Evolutionary conservation across 1,139 yeast species (phyloP).

Genomic region (Pichia sp.): DNA sequence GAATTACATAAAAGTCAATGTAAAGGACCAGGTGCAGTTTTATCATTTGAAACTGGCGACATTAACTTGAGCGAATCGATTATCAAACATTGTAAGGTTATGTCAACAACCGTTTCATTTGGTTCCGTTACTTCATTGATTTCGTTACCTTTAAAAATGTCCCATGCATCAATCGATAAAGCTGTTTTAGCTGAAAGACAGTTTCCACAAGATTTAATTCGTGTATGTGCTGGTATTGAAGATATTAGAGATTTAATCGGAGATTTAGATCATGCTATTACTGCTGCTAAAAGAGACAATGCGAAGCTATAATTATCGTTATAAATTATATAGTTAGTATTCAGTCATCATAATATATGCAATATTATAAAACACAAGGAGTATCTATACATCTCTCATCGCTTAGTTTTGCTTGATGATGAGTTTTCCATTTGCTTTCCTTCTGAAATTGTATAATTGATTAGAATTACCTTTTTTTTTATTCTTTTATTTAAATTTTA

Average conservation of each 20-base stretch:
- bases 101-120: conserved; percentile 87
- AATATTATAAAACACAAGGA: too few relatives aligned
- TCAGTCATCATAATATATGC: neutral
- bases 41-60: conserved; percentile 81
- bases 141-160: conserved; percentile 91
- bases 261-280: conserved; percentile 66
- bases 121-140: conserved; percentile 91
- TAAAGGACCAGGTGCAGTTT: conserved; percentile 83
- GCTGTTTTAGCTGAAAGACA: conserved; percentile 80
- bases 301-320: conserved; percentile 21
- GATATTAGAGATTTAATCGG: conserved; percentile 58
- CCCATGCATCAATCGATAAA: conserved; percentile 92
- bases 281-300: conserved; percentile 36
- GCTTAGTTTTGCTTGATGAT: too few relatives aligned
- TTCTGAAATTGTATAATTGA: too few relatives aligned
- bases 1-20: conserved; percentile 73
- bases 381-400: too few relatives aligned
- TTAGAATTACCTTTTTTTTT: neutral
- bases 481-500: neutral
- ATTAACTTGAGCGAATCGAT: conserved; percentile 61
- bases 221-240: conserved; percentile 86
- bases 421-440: too few relatives aligned
- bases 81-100: conserved; percentile 67
- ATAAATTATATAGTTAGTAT: neutral
- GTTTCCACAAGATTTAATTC: conserved; percentile 84